Evolutionary conservation across 2,329 filamentous ascomycete genomes (phyloP), one percentile per base, ranked within the genome.

Genomic region (Daldinia sp.): DNA sequence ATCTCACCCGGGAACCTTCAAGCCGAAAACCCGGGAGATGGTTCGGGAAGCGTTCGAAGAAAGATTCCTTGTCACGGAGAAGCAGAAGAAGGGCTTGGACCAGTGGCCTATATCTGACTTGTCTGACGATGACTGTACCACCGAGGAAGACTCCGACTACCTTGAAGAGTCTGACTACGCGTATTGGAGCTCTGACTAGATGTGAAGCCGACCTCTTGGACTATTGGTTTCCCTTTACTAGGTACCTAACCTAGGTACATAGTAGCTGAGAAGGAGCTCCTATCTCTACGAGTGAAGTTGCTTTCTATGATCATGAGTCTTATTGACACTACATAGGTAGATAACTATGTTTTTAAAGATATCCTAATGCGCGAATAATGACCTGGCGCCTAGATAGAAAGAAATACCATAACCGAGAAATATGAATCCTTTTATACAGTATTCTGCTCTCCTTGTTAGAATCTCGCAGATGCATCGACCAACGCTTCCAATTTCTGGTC

Each of bases 381-480:
- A 33, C 30, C 50, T 13, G 20, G 20, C 50, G 18, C 50, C 30
- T 12, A 54, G 4, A 37, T 37, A 37, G n/a, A 54, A 50, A 50
- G n/a, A 4, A 50, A 50, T 30, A 4, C 12, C 46, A 13, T 12
- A 10, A 50, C 28, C n/a, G 23, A n/a, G 13, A 13, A 30, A 15
- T 30, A 7, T 18, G 26, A 50, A 23, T 18, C 46, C 13, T 30
- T 30, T 1, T 9, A 13, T 26, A 48, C 20, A 28, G 44, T 28
- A 18, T 33, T 13, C 28, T 51, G 33, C 26, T 28, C 56, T 33
- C 26, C 39, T 23, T 55, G 39, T 18, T 53, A 63, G 48, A 71
- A 69, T 44, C 66, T 60, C 4, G 63, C 66, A 46, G 69, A 69
- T 13, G 67, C 61, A 39, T 72, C 59, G 10, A 67, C 64, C 15